phyloP scores from a whole-genome alignment of 2,329 filamentous ascomycete species.

The Sporothrix globosa region DNA sequence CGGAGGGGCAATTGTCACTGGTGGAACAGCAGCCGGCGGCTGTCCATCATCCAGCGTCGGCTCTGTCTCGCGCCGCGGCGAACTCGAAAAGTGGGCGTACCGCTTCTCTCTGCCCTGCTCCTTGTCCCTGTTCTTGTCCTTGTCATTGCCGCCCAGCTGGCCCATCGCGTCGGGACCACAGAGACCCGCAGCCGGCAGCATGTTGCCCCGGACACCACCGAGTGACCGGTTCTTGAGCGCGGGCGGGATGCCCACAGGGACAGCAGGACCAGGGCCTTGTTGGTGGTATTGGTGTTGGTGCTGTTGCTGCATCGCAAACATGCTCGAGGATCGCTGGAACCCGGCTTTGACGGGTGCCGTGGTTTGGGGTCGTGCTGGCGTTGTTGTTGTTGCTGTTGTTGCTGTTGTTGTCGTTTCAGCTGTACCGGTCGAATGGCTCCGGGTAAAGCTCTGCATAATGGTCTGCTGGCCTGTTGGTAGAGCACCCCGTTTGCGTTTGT shows the following conservation, averaged over 20 bases:
- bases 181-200: constrained; percentile 37
- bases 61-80: constrained; percentile 45
- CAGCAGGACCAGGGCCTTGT: neutral
- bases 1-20: neutral
- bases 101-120: constrained; percentile 29
- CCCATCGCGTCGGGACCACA: neutral
- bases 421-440: constrained; percentile 23
- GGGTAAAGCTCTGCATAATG: constrained; percentile 28
- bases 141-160: too few relatives aligned
- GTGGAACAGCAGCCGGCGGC: too few relatives aligned
- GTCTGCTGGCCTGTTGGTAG: constrained; percentile 29
- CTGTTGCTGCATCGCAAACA: neutral
- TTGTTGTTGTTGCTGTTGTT: constrained; percentile 20
- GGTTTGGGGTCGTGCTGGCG: neutral
- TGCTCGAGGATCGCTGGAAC: constrained; percentile 2
- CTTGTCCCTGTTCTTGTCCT: too few relatives aligned
- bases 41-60: neutral
- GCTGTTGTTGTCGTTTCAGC: neutral
- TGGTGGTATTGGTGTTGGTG: too few relatives aligned
- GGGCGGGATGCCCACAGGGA: constrained; percentile 40
- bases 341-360: constrained; percentile 4
- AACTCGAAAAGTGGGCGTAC: constrained; percentile 65
- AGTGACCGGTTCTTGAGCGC: constrained; percentile 50
- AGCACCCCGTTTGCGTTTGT: constrained; percentile 10
- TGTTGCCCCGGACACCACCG: constrained; percentile 39